Percentiles rank a stretch among this genome's conserved stretches.
These are phyloP conservation scores for Trichocomaceae sp. DNA, from an alignment of 2,329 filamentous ascomycete species.

Conservation along the genomic window DNA sequence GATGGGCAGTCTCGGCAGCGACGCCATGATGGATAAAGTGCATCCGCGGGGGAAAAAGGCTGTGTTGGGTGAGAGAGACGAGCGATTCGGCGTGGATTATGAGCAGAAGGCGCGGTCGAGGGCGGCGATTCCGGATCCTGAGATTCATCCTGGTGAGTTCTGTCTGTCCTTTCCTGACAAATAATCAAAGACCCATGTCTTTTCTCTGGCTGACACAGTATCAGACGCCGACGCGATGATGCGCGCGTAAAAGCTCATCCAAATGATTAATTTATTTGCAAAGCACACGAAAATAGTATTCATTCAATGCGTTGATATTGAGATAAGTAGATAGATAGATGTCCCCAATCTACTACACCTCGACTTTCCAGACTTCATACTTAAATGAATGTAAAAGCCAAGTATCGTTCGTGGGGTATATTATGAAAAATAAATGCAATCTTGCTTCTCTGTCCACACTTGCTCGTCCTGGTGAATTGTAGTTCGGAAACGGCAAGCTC, in stretches of 20 bases:
- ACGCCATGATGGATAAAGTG: slow-evolving; percentile 21
- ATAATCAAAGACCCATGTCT: not conserved
- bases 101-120: slow-evolving; percentile 49
- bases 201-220: not conserved
- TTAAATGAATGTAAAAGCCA: slow-evolving; percentile 40
- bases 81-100: slow-evolving; percentile 48
- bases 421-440: slow-evolving; percentile 31
- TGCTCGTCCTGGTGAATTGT: slow-evolving; percentile 42
- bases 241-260: not conserved
- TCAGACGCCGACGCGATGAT: slow-evolving; percentile 12
- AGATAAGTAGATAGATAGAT: no score
- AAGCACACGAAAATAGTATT: not conserved
- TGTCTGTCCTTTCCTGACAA: no score
- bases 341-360: slow-evolving; percentile 40
- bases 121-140: slow-evolving; percentile 39
- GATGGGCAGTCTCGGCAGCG: slow-evolving; percentile 53
- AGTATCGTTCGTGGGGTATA: slow-evolving; percentile 33
- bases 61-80: slow-evolving; percentile 47
- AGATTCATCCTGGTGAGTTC: slow-evolving; percentile 31
- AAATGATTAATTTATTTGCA: not conserved
- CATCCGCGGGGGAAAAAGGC: slow-evolving; percentile 24
- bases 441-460: slow-evolving; percentile 56
- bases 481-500: slow-evolving; percentile 49
- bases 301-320: slow-evolving; percentile 1
- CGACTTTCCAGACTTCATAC: slow-evolving; percentile 39